phyloP scores from a whole-genome alignment of 768 basidiomycete species.

The Tephrocybe sp. region DNA sequence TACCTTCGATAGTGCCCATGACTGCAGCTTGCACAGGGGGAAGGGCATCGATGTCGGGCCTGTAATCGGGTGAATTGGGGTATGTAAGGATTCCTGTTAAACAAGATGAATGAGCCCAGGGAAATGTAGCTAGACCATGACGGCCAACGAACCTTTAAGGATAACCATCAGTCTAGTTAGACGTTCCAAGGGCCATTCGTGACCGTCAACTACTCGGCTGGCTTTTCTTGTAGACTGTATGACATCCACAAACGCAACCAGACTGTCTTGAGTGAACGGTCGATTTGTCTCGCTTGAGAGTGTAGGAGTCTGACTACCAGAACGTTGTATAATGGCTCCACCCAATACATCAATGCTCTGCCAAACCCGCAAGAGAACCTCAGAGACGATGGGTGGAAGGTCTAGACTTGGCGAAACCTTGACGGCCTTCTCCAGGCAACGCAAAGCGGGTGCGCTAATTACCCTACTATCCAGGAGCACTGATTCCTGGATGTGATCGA shows the following conservation, averaged over 20 bases:
- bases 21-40: conserved; percentile 79
- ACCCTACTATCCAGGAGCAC: conserved; percentile 66
- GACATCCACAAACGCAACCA: conserved; percentile 79
- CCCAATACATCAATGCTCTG: conserved; percentile 67
- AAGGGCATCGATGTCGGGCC: conserved; percentile 83
- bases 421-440: conserved; percentile 79
- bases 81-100: conserved; percentile 74
- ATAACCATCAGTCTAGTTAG: conserved; percentile 73
- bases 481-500: conserved; percentile 67
- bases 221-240: conserved; percentile 59
- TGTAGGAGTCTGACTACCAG: conserved; percentile 19
- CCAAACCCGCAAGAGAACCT: conserved; percentile 69
- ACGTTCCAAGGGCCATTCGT: conserved; percentile 67
- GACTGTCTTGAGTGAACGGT: conserved; percentile 82
- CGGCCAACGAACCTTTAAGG: conserved; percentile 56
- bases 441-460: conserved; percentile 82
- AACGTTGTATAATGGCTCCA: conserved; percentile 39
- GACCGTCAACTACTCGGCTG: conserved; percentile 44
- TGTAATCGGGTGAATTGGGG: conserved; percentile 78
- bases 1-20: conserved; percentile 63
- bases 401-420: conserved; percentile 53
- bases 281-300: conserved; percentile 22
- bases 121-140: neutral
- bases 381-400: conserved; percentile 40
- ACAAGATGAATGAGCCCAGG: conserved; percentile 2